Evolutionary conservation across 106 monocot species (phyloP).

Genomic region (Allium cepa): DNA sequence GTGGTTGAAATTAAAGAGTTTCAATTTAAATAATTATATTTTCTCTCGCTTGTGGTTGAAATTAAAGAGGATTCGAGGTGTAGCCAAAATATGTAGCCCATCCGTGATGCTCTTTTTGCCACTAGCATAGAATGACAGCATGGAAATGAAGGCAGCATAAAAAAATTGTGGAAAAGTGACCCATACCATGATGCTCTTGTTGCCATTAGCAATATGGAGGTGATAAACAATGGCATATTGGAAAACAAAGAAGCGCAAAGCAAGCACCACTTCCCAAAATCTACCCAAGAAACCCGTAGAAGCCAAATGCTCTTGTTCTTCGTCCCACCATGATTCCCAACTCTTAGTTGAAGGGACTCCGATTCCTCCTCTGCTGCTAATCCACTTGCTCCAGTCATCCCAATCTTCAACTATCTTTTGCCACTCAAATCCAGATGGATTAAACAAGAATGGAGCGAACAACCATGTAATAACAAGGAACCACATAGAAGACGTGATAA

Average conservation of each 20-base stretch:
- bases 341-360: conserved; percentile 72
- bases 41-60: too few relatives aligned
- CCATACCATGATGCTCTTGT: not conserved
- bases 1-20: too few relatives aligned
- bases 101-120: too few relatives aligned
- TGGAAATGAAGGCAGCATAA: too few relatives aligned
- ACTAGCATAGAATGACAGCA: too few relatives aligned
- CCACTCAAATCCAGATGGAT: conserved; percentile 95
- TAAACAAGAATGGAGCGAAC: conserved; percentile 87
- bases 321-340: conserved; percentile 97
- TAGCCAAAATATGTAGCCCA: too few relatives aligned
- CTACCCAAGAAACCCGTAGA: conserved; percentile 60
- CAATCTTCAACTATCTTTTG: conserved; percentile 91
- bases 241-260: conserved; percentile 75
- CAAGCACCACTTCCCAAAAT: conserved; percentile 41
- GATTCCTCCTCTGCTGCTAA: conserved; percentile 75
- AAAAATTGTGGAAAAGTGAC: conserved; percentile 1
- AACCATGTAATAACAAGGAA: conserved; percentile 90
- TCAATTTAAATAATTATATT: too few relatives aligned
- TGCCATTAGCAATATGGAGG: conserved; percentile 20
- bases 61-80: too few relatives aligned
- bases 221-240: conserved; percentile 93
- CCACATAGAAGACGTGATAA: conserved; percentile 82
- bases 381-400: conserved; percentile 95
- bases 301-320: conserved; percentile 70